Evolutionary conservation across 192 early-diverging fungal genomes (phyloP).

Genomic region (Geranomyces michiganensis): DNA sequence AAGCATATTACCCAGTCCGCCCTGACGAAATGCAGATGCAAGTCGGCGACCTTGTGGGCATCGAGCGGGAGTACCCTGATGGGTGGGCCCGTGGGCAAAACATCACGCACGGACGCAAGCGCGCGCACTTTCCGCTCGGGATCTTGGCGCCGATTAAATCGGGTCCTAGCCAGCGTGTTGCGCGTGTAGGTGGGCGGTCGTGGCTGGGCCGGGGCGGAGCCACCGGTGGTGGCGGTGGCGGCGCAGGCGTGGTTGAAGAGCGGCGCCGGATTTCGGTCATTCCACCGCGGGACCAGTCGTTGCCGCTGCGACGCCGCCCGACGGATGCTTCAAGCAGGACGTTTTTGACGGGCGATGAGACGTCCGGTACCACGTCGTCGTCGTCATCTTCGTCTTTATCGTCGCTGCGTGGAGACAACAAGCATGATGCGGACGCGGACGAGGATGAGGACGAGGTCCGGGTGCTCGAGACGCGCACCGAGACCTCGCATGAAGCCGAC

Average conservation of each 20-base stretch:
- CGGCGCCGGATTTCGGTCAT: background rate
- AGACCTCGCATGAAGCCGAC: background rate
- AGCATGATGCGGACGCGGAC: background rate
- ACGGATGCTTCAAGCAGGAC: background rate
- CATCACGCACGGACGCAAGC: slow-evolving; percentile 54
- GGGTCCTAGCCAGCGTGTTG: slow-evolving; percentile 54
- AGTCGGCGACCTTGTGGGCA: slow-evolving; percentile 58
- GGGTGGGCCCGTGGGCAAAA: slow-evolving; percentile 60
- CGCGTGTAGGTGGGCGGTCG: slow-evolving; percentile 12
- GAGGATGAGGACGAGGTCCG: background rate
- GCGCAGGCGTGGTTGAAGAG: background rate
- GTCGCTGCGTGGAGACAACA: background rate
- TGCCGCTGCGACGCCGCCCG: slow-evolving; percentile 1
- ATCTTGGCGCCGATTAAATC: slow-evolving; percentile 49
- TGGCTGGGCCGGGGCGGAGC: slow-evolving; percentile 23
- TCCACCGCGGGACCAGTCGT: background rate
- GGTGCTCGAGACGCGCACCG: background rate
- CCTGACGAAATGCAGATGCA: slow-evolving; percentile 53
- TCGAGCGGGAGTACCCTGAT: slow-evolving; percentile 54
- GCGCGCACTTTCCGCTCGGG: slow-evolving; percentile 54
- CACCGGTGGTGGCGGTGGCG: background rate
- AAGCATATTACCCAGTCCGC: slow-evolving; percentile 36
- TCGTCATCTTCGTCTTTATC: background rate
- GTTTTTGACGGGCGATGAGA: background rate
- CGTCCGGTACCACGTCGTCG: background rate